These are phyloP conservation scores for Agrocybe pediades DNA, from an alignment of 768 basidiomycete genomes.

Conservation along the genomic window DNA sequence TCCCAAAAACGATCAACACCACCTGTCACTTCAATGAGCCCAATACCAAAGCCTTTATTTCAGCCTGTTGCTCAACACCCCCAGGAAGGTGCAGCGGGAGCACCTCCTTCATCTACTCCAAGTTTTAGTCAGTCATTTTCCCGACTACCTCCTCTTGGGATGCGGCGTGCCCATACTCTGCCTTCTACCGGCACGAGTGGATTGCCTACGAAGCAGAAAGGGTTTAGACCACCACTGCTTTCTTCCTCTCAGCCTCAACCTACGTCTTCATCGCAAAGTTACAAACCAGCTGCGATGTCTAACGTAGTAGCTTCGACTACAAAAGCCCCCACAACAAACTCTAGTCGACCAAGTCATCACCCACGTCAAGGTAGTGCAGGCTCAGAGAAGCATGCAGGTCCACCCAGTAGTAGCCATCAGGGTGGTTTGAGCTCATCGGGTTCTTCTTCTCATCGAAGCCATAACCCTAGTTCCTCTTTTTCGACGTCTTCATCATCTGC, in stretches of 20 bases:
- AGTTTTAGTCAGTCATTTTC: conserved; percentile 16
- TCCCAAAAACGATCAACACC: not conserved
- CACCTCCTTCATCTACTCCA: conserved; percentile 15
- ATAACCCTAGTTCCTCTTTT: too few relatives aligned
- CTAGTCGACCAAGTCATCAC: too few relatives aligned
- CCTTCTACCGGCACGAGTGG: conserved; percentile 9
- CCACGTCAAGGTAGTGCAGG: too few relatives aligned
- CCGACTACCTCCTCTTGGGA: conserved; percentile 37
- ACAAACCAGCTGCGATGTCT: not conserved
- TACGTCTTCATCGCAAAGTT: not conserved
- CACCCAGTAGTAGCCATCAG: not conserved
- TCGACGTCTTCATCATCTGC: not conserved
- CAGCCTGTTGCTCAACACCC: not conserved
- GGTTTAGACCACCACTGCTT: conserved; percentile 39
- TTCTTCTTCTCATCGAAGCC: not conserved
- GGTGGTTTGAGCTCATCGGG: conserved; percentile 1
- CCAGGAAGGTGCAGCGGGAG: not conserved
- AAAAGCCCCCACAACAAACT: not conserved
- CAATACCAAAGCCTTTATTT: conserved; percentile 3
- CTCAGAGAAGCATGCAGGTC: too few relatives aligned
- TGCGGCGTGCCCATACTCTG: conserved; percentile 35
- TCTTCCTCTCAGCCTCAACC: conserved; percentile 20
- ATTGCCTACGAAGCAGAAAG: conserved; percentile 33
- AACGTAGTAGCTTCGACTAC: not conserved
- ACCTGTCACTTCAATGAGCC: not conserved